Evolutionary conservation across 768 basidiomycete species (phyloP).

Genomic region (Termitomyces sp.): DNA sequence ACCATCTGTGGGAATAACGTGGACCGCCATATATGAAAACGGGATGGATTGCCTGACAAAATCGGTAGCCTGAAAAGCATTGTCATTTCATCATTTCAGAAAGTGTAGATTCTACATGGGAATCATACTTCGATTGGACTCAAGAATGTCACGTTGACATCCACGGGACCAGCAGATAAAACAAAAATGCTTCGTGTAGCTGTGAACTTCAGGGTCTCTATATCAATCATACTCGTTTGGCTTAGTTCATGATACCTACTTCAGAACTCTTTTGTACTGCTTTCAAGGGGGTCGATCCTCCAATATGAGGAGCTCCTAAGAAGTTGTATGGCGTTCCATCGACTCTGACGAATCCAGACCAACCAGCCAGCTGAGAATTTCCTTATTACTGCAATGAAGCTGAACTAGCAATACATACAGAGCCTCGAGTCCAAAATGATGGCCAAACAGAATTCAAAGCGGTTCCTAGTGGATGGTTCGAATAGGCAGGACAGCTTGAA

Average conservation of each 20-base stretch:
- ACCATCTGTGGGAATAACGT: slow-evolving; percentile 42
- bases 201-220: slow-evolving; percentile 43
- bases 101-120: background rate
- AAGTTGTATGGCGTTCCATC: slow-evolving; percentile 51
- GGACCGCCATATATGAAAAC: slow-evolving; percentile 50
- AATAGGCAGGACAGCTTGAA: background rate
- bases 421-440: slow-evolving; percentile 56
- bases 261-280: slow-evolving; percentile 52
- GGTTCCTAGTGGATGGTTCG: slow-evolving; percentile 19
- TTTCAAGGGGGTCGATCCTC: slow-evolving; percentile 34
- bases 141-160: slow-evolving; percentile 54
- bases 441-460: slow-evolving; percentile 53
- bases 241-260: slow-evolving; percentile 22
- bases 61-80: slow-evolving; percentile 40
- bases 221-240: background rate
- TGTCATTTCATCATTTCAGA: background rate
- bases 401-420: slow-evolving; percentile 25
- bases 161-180: slow-evolving; percentile 56
- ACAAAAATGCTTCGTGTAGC: slow-evolving; percentile 62
- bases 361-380: slow-evolving; percentile 44
- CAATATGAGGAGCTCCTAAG: slow-evolving; percentile 44
- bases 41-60: slow-evolving; percentile 58
- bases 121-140: slow-evolving; percentile 57
- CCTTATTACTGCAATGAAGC: background rate
- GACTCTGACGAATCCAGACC: slow-evolving; percentile 60